Base-by-base conservation (phyloP, 306 rosid species). In the Castanea crenata region DNA sequence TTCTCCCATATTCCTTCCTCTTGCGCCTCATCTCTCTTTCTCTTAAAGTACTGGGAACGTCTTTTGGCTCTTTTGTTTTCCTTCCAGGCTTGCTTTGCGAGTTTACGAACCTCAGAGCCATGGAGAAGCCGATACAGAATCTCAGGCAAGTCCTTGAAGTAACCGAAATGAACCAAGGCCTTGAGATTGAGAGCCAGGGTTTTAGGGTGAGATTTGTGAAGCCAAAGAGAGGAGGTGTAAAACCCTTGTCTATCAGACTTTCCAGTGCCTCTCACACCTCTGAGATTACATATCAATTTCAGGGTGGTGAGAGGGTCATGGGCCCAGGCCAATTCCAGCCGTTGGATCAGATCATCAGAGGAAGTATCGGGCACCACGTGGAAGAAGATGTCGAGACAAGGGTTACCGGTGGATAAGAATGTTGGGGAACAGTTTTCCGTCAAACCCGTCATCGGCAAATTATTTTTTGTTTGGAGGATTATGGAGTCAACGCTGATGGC, bases 381-480 rank as follows among this genome's bases (percentile, higher is more conserved):
- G 75, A 74, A 80, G 55, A 74, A 80, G 71, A 80, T 74, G 14
- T 80, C 79, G 4, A 80, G 76, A 20, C 79, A 80, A 11, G 71
- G 71, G 21, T 80, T 71, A 0, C 70, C 75, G 5, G 79, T 16
- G 4, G 83, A 74, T 52, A 80, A 27, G 49, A 67, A 80, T 0
- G 83, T 80, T 5, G 76, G 75, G 18, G 83, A 74, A 9, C 1
- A 1, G 14, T 81, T 81, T 54, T 69, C 80, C 0, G 84, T 81
- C 46, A 81, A 69, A 34, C 84, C 84, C 80, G 57, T 81, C 10
- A 69, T 81, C 16, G 55, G 64, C 20, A 73, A 73, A 4, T 62
- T 13, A 21, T 34, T 44, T 31, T 2, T 44, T 12, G 51, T 44
- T 44, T 44, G 13, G 51, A 12, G 12, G 3, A 9, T 44, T 44